Evolutionary conservation across 352 stramenopile species (phyloP).

Genomic region (Pythium volutum): DNA sequence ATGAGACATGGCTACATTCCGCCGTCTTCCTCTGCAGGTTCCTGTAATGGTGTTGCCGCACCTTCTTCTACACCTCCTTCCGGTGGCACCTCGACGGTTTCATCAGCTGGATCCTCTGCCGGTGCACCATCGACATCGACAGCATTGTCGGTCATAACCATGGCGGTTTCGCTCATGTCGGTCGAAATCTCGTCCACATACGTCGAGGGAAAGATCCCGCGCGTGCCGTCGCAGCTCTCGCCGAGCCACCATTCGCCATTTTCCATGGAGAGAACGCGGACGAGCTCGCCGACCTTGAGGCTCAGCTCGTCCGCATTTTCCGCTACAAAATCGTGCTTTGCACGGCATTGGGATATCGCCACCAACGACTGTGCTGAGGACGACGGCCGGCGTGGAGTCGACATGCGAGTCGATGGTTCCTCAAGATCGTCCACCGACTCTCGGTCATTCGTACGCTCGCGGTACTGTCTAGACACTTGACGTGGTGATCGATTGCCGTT

Average conservation of each 20-base stretch:
- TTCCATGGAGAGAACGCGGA: slow-evolving; percentile 50
- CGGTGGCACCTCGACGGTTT: background rate
- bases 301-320: slow-evolving; percentile 53
- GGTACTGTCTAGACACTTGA: slow-evolving; percentile 25
- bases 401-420: background rate
- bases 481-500: slow-evolving; percentile 21
- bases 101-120: background rate
- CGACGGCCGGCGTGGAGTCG: background rate
- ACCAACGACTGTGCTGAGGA: background rate
- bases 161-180: background rate
- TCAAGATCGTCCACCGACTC: background rate
- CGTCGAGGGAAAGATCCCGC: slow-evolving; percentile 54
- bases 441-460: slow-evolving; percentile 2
- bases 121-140: background rate
- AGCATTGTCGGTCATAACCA: background rate
- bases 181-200: slow-evolving; percentile 34
- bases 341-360: slow-evolving; percentile 24
- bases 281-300: slow-evolving; percentile 44
- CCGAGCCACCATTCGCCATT: slow-evolving; percentile 59
- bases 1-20: slow-evolving; percentile 24
- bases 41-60: too few species aligned
- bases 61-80: background rate
- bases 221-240: slow-evolving; percentile 55
- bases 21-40: background rate
- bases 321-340: slow-evolving; percentile 36